Conservation (phyloP, 179 eudicot species). For the Drosera spatulata region DNA sequence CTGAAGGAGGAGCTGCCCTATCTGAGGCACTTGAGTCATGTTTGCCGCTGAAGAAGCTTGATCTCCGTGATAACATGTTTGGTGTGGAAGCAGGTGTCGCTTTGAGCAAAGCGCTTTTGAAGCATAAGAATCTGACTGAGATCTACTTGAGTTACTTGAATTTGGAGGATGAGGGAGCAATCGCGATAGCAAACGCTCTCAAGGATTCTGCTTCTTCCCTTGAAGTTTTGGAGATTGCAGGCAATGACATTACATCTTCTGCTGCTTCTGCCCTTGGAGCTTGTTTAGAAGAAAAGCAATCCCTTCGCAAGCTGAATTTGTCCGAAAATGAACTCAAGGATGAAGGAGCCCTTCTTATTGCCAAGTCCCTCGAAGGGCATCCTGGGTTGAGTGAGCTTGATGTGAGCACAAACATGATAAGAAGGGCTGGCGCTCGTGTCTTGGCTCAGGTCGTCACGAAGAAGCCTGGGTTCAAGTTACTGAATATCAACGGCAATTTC, state of each 20-base stretch:
- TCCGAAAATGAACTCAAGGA: constrained; percentile 60
- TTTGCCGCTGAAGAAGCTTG: constrained; percentile 39
- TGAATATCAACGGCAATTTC: constrained; percentile 46
- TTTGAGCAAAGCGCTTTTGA: constrained; percentile 33
- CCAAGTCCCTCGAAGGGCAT: constrained; percentile 33
- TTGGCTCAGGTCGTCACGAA: constrained; percentile 37
- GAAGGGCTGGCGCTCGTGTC: constrained; percentile 44
- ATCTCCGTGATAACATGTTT: constrained; percentile 71
- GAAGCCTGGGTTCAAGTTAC: constrained; percentile 37
- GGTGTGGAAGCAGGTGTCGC: constrained; percentile 50
- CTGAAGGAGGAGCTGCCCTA: constrained; percentile 53
- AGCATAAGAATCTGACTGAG: constrained; percentile 30
- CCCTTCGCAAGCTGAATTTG: constrained; percentile 34
- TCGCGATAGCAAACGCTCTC: constrained; percentile 35
- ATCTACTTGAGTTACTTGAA: constrained; percentile 51
- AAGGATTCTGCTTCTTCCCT: constrained; percentile 42
- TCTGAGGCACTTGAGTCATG: constrained; percentile 42
- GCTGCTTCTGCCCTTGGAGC: constrained; percentile 37
- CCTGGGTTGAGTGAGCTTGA: constrained; percentile 35
- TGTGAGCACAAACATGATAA: constrained; percentile 37
- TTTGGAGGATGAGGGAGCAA: constrained; percentile 52
- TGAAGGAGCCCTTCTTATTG: constrained; percentile 43
- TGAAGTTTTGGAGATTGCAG: constrained; percentile 57
- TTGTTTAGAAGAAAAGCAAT: constrained; percentile 26
- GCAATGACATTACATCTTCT: constrained; percentile 49